Evolutionary conservation across 2,329 filamentous ascomycete species (phyloP), one percentile per base, ranked within the genome.

Genomic region (Bipolaris oryzae): DNA sequence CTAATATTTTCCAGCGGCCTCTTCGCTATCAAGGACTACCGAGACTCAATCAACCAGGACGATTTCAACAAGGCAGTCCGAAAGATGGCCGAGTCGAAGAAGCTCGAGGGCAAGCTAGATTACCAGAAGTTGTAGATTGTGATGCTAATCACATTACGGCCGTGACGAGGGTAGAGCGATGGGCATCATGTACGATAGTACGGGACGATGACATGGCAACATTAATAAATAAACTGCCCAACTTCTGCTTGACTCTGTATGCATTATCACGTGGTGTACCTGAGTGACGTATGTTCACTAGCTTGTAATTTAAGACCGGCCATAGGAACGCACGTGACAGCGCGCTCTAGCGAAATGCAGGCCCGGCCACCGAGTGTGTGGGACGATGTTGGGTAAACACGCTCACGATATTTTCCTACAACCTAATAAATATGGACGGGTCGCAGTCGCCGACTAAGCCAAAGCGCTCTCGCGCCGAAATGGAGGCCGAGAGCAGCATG

Each of bases 31-130:
- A 98, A 98, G 79, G 95, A 96, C 74, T 96, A 98, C 77, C 85
- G 96, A 60, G 95, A 99, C 71, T 87, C 92, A 11, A 91, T 99
- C 79, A 98, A 91, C 80, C 95, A 99, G 77, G 95, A 99, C 72
- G 95, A 99, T 75, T 97, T 98, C 87, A 99, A 97, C 83, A 97
- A 97, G 81, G 95, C 95, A 3, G 95, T 99, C 52, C 89, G 95
- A 67, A 99, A 99, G 86, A 90, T 99, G 67, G 92, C 91, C 15
- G 95, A 99, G 79, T 85, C 91, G 60, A 99, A 99, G 91, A 99
- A 99, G 81, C 80, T 99, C 70, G 95, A 99, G 79, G 94, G 95
- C 79, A 98, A 98, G 82, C 84, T 98, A 47, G 94, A 98, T 78
- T 98, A 97, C 80, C 89, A 96, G 85, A 96, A 96, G 81, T 82